Evolutionary conservation across 371 early-diverging fungal genomes (phyloP), one percentile per base, ranked within the genome.

Genomic region (Mortierella sp.): DNA sequence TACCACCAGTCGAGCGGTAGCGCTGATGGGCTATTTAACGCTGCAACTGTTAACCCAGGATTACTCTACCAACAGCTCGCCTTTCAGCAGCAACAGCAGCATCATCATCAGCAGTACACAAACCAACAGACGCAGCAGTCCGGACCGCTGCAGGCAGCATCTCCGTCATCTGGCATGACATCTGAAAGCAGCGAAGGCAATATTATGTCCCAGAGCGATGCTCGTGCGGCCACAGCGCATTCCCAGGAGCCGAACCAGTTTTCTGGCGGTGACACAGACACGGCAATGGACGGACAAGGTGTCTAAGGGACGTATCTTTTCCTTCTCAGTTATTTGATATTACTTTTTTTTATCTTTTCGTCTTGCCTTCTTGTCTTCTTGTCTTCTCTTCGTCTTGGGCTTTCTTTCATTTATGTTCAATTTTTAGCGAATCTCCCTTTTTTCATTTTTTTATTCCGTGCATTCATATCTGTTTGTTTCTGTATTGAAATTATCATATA

Each of bases 11-110:
- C 14, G 37, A 34, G 37, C 37, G 37, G 37, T 14, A 34, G 37
- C 37, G 37, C 11, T 34, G 37, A 34, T 34, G 37, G 37, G 37
- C 14, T 14, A 4, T 34, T 11, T 14, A 34, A 4, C 14, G 4
- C 14, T 7, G 37, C 2, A 7, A 34, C 37, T 14, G 14, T 34
- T 7, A 34, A 4, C 37, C 4, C 37, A 0, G 37, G 14, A 34
- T 34, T 34, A 34, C 37, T 34, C 37, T 34, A 34, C 37, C 37
- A 34, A 4, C 37, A 34, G 7, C 37, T 34, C 14, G 37, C 37
- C 4, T 34, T 11, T 14, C 54, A 53, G 14, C 65, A 65, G 5
- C n/a, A 50, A 12, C 60, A 51, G 6, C 52, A 41, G 27, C 61
- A 51, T 14, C 61, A 48, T 1, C 50, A 48, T 42, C 50, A 42